phyloP scores from a whole-genome alignment of 805 yeast species.

The Blastobotrys attinorum region DNA sequence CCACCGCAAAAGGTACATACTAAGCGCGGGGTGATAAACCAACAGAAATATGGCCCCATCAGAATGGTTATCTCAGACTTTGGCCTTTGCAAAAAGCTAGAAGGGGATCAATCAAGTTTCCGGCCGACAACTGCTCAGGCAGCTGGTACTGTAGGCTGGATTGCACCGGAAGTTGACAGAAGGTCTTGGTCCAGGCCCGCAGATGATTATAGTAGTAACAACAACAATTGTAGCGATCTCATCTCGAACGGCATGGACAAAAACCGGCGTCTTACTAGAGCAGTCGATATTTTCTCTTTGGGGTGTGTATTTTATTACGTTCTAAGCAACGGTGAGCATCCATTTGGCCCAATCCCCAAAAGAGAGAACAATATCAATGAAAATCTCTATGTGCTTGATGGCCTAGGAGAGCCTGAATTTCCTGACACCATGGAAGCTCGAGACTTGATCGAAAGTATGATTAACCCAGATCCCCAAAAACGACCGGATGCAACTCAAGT shows the following conservation, averaged over 20 bases:
- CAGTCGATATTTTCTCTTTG: conserved; percentile 86
- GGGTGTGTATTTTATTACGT: conserved; percentile 93
- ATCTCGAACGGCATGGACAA: conserved; percentile 4
- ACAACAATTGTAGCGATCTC: conserved; percentile 1
- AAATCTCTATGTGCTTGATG: conserved; percentile 42
- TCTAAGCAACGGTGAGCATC: conserved; percentile 76
- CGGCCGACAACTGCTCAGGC: conserved; percentile 87
- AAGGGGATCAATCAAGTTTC: conserved; percentile 87
- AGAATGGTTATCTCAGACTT: conserved; percentile 87
- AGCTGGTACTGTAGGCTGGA: conserved; percentile 97
- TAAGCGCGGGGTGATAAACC: conserved; percentile 16
- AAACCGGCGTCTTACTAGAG: conserved; percentile 35
- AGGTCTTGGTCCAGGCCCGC: neutral
- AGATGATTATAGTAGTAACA: neutral
- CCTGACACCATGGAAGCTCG: conserved; percentile 52
- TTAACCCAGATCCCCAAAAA: conserved; percentile 50
- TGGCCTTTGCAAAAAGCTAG: conserved; percentile 89
- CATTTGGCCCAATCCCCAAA: conserved; percentile 86
- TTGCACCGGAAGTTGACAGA: conserved; percentile 73
- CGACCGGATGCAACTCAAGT: conserved; percentile 69
- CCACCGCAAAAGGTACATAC: conserved; percentile 36
- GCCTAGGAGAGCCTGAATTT: conserved; percentile 29
- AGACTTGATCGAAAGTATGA: conserved; percentile 69
- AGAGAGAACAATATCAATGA: conserved; percentile 74
- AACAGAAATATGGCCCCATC: conserved; percentile 34